Conservation (phyloP, 2,329 filamentous ascomycete genomes). For the Domatiomyces catenatus region DNA sequence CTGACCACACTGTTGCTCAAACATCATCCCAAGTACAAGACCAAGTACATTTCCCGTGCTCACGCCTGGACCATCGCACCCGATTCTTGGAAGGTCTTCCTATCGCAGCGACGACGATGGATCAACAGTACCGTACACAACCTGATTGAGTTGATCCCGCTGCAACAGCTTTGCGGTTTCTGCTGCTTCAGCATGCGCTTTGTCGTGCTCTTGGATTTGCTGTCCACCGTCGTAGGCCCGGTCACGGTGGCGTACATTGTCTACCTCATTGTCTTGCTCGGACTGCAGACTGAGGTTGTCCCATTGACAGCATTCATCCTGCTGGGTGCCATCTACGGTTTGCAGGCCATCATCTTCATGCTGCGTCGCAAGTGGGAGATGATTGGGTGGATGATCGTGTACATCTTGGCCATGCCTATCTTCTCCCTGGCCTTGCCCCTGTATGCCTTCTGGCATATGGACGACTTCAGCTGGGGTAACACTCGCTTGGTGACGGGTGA, state of each 20-base stretch:
- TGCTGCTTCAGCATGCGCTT: conserved; percentile 99
- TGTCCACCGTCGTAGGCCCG: conserved; percentile 83
- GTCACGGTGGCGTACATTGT: conserved; percentile 79
- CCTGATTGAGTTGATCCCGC: conserved; percentile 81
- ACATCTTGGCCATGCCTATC: conserved; percentile 76
- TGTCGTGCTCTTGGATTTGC: conserved; percentile 81
- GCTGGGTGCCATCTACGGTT: conserved; percentile 86
- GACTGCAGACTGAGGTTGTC: conserved; percentile 46
- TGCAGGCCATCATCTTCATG: conserved; percentile 95
- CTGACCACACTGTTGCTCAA: conserved; percentile 89
- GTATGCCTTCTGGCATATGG: conserved; percentile 98
- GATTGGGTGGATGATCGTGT: conserved; percentile 98
- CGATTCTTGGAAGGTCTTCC: conserved; percentile 83
- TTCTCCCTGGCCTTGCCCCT: conserved; percentile 82
- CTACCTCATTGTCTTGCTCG: conserved; percentile 69
- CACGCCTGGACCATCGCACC: conserved; percentile 96
- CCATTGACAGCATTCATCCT: conserved; percentile 80
- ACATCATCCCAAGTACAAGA: conserved; percentile 87
- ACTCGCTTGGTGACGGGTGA: conserved; percentile 94
- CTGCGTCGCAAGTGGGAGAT: conserved; percentile 96
- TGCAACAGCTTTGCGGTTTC: conserved; percentile 93
- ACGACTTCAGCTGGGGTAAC: conserved; percentile 98
- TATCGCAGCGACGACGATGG: conserved; percentile 97
- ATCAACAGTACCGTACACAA: conserved; percentile 99
- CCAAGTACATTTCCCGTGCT: conserved; percentile 84